A percentile compares a stretch with the other conserved stretches of the same genome.
These are phyloP conservation scores for Candida sakaeoensis DNA, from an alignment of 805 yeast species.

Conservation along the genomic window DNA sequence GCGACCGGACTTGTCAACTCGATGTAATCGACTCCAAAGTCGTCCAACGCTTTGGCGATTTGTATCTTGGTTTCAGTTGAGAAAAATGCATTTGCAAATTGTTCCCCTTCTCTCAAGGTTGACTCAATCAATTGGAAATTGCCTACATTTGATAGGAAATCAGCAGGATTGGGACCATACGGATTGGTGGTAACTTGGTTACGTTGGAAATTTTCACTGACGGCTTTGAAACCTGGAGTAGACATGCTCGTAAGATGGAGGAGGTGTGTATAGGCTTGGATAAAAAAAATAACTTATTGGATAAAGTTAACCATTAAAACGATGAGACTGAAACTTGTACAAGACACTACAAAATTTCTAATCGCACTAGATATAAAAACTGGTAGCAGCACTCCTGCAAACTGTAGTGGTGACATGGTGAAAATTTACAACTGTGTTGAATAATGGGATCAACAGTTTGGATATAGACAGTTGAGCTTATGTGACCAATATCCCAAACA, in stretches of 20 bases:
- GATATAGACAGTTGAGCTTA: too few relatives aligned
- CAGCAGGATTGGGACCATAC: slow-evolving; percentile 94
- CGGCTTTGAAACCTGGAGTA: slow-evolving; percentile 28
- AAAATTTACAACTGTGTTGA: too few relatives aligned
- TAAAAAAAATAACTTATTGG: background rate
- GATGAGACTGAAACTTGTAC: background rate
- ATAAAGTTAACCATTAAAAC: background rate
- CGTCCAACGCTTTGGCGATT: slow-evolving; percentile 95
- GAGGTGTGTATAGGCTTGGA: slow-evolving; percentile 1
- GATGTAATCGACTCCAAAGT: slow-evolving; percentile 96
- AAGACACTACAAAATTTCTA: background rate
- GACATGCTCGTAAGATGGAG: slow-evolving; percentile 20
- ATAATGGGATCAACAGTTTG: too few relatives aligned
- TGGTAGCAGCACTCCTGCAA: too few relatives aligned
- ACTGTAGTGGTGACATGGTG: too few relatives aligned
- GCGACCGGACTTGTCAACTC: slow-evolving; percentile 98
- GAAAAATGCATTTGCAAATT: slow-evolving; percentile 96
- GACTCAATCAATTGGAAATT: slow-evolving; percentile 91
- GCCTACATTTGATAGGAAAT: slow-evolving; percentile 83
- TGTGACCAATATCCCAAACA: too few relatives aligned
- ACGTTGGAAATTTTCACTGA: slow-evolving; percentile 28
- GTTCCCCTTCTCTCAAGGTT: slow-evolving; percentile 97
- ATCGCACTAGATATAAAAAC: too few relatives aligned
- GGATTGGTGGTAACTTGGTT: slow-evolving; percentile 51
- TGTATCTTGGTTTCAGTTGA: slow-evolving; percentile 91